Base-by-base conservation (phyloP, 169 alveolate genomes). In the Pseudocohnilembus persalinus region DNA sequence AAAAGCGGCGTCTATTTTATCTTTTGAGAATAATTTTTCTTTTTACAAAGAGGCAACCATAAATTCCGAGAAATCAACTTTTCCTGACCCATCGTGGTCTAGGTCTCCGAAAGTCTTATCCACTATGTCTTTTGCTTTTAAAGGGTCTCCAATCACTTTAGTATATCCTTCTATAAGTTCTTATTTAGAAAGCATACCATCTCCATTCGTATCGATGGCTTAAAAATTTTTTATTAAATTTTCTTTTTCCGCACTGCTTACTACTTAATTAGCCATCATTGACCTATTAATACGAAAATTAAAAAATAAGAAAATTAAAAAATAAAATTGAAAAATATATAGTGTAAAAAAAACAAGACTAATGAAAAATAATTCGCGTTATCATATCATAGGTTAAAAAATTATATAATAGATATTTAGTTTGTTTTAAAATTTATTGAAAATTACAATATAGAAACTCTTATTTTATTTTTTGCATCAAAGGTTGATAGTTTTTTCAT, bases 131-230 rank as follows among this genome's bases (percentile, higher is more conserved):
- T 86, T 80, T 34, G 90, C 90, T 32, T 86, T 86, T 24, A 81
- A 31, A 35, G 32, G 65, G 65, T 86, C 90, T 30, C 83, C 74
- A 30, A 86, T 74, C 0, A 81, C 74, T 32, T 86, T 76, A 31
- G 83, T 74, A 35, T 86, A 86, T 16, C 86, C 90, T 80, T 82
- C 49, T 0, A 73, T 29, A n/a, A 88, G 25, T 63, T 88, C 92
- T 74, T 88, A 88, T 74, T 73, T 83, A 0, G 89, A 83, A 0
- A 88, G 76, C 81, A 68, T 68, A 29, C 92, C 92, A 78, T 88
- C 92, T 73, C 83, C 87, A 74, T 88, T 83, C 49, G 82, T 88
- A 83, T 88, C 92, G 72, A 88, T 74, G 74, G 82, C 63, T 1
- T 76, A 64, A 74, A 88, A 88, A 74, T 77, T 63, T 31, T 88